Evolutionary conservation across 305 asterid genomes (phyloP), one percentile per base, ranked within the genome.

Genomic region (Solanum hybrid): DNA sequence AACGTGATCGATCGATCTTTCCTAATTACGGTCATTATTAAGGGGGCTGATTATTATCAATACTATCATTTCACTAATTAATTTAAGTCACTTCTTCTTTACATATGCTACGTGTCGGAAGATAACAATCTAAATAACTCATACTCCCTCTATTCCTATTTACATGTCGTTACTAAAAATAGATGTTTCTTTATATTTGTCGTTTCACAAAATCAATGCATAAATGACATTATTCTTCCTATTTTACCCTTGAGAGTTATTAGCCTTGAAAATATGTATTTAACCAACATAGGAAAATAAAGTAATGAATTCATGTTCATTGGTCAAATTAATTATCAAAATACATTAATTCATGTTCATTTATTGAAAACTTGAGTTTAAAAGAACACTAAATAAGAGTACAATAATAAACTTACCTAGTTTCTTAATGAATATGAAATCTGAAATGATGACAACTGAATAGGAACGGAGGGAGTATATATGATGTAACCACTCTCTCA

Each of bases 91-190:
- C 80, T 32, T 75, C 38, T 35, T 36, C 22, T 79, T 42, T 72
- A 89, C 73, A 56, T 56, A 71, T 87, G 71, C 84, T 27, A 90
- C 89, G 85, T 91, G 92, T 92, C 92, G 69, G 90, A 73, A 51
- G 40, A 84, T 87, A 87, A 34, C 90, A 51, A 86, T 86, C 89
- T 26, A 24, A 26, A 64, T 27, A 38, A n/a, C 13, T 4, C 29
- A 7, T 22, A 7, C 27, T n/a, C 27, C 27, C n/a, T 60, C 9
- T 46, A 5, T 46, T 46, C 2, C 60, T 13, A 4, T 46, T 1
- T 46, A 4, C 60, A 46, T 5, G n/a, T 6, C 64, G 22, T 51
- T 51, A 51, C 9, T 51, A 51, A 51, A 51, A 51, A 51, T 46
- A 51, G 1, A 51, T 16, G n/a, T 51, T 51, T 51, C n/a, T 51